Percentiles rank a stretch among this genome's conserved stretches.
Evolutionary conservation across 2,329 filamentous ascomycete genomes (phyloP).

Genomic region (Thielaviopsis ethacetica): DNA sequence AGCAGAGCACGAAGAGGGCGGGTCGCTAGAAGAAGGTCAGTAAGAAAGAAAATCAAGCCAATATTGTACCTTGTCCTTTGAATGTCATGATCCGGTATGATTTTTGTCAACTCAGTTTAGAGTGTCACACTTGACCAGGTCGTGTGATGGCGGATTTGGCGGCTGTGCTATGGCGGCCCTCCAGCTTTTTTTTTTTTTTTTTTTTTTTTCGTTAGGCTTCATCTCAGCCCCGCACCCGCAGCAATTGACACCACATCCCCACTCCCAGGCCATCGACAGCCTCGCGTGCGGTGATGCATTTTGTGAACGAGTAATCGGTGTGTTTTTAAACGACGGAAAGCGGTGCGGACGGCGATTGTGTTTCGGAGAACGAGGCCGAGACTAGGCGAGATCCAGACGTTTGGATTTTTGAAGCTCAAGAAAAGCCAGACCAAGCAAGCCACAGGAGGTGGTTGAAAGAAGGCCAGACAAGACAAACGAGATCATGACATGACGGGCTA

Average conservation of each 20-base stretch:
- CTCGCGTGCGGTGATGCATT: not conserved
- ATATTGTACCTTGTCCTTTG: not conserved
- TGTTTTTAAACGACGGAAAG: no score
- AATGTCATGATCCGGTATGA: not conserved
- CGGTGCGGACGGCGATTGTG: not conserved
- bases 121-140: not conserved
- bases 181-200: not conserved
- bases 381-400: not conserved
- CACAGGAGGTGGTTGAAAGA: not conserved
- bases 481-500: not conserved
- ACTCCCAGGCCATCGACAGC: not conserved
- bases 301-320: not conserved
- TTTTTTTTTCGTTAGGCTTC: not conserved
- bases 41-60: not conserved
- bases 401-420: not conserved
- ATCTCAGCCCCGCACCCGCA: not conserved
- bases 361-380: not conserved
- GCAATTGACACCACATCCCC: not conserved
- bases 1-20: conserved; percentile 95
- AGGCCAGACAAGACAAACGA: not conserved
- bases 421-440: not conserved
- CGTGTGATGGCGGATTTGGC: not conserved
- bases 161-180: not conserved
- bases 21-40: conserved; percentile 48
- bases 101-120: not conserved